Conservation (phyloP, 2,329 filamentous ascomycete genomes). For the Gaeumannomyces sp. region DNA sequence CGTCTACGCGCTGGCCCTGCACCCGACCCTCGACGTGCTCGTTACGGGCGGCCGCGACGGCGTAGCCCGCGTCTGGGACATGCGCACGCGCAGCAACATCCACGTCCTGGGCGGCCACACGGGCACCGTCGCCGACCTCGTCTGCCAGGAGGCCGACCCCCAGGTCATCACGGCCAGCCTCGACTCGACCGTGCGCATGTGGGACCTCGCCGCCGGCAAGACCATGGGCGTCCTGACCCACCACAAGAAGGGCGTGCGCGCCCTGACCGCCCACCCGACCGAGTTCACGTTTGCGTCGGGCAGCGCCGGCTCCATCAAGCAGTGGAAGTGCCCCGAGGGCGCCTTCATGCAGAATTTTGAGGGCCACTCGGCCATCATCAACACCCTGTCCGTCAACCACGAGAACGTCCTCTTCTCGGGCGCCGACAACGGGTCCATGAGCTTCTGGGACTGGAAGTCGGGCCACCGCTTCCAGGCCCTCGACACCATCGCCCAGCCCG, state of each 20-base stretch:
- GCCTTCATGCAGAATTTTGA: slow-evolving; percentile 99
- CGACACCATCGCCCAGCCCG: slow-evolving; percentile 89
- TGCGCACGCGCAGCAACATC: slow-evolving; percentile 92
- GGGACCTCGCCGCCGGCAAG: slow-evolving; percentile 95
- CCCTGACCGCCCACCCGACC: slow-evolving; percentile 74
- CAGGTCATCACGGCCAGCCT: slow-evolving; percentile 93
- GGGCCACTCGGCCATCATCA: slow-evolving; percentile 94
- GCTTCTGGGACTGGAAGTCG: slow-evolving; percentile 99
- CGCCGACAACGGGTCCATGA: slow-evolving; percentile 91
- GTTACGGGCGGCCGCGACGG: slow-evolving; percentile 94
- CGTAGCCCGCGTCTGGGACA: slow-evolving; percentile 95
- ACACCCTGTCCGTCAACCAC: slow-evolving; percentile 86
- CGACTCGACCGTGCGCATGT: slow-evolving; percentile 84
- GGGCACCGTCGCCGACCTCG: slow-evolving; percentile 79
- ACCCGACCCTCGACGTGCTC: slow-evolving; percentile 89
- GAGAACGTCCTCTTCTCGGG: slow-evolving; percentile 94
- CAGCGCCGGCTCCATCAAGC: slow-evolving; percentile 91
- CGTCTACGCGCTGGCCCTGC: slow-evolving; percentile 88
- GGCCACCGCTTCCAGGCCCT: slow-evolving; percentile 85
- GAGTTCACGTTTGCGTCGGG: slow-evolving; percentile 96
- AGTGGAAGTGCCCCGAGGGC: slow-evolving; percentile 98
- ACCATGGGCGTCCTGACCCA: slow-evolving; percentile 94
- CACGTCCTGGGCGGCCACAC: slow-evolving; percentile 91
- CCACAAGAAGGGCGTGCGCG: slow-evolving; percentile 94
- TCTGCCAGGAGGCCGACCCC: slow-evolving; percentile 93